Percentiles rank a stretch among this genome's conserved stretches.
These are phyloP conservation scores for Botrytis sinoallii DNA, from an alignment of 2,329 filamentous ascomycete genomes.

Conservation along the genomic window DNA sequence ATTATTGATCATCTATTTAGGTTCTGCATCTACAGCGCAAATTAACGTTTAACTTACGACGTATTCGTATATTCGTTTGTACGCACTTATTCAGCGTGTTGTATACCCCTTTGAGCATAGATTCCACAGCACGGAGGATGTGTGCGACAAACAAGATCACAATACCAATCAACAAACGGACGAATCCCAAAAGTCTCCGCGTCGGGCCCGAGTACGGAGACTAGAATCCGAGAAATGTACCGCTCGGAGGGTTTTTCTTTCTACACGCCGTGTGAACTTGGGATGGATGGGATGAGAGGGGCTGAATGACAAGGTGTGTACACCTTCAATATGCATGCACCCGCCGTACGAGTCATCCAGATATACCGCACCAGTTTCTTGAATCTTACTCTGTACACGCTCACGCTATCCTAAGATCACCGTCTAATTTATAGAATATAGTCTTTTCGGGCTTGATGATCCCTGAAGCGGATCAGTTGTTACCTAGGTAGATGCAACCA, in stretches of 20 bases:
- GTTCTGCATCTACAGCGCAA: neutral
- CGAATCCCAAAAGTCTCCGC: neutral
- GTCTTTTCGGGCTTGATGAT: neutral
- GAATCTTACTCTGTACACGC: neutral
- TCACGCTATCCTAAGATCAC: neutral
- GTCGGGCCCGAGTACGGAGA: conserved; percentile 14
- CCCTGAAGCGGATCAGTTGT: neutral
- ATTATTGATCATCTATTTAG: neutral
- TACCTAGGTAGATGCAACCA: neutral
- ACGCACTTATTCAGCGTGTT: neutral
- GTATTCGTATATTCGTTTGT: neutral
- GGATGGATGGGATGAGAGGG: neutral
- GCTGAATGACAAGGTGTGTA: neutral
- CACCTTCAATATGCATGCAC: neutral
- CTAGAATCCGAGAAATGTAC: neutral
- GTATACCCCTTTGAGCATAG: too few species aligned
- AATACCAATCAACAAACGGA: neutral
- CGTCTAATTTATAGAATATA: neutral
- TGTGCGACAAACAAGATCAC: neutral
- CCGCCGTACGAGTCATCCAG: neutral
- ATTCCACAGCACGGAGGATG: neutral
- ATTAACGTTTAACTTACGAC: neutral
- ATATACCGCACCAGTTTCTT: neutral
- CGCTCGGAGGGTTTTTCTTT: neutral
- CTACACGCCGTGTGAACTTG: neutral